Evolutionary conservation across 2,329 filamentous ascomycete species (phyloP).

Genomic region (Dissoconium aciculare): DNA sequence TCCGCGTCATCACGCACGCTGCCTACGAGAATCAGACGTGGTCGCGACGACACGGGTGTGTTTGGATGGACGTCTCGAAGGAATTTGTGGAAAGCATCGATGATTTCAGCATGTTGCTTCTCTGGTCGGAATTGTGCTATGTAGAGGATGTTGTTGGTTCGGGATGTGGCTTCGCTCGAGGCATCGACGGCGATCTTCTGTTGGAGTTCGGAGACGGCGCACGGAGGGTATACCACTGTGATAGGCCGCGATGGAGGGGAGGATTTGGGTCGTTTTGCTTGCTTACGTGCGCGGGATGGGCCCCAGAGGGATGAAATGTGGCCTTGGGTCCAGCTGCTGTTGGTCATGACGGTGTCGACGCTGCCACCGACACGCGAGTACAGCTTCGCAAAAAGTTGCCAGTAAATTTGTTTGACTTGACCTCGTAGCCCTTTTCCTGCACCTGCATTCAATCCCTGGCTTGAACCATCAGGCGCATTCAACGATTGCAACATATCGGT

Average conservation of each 20-base stretch:
- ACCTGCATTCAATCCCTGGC: slow-evolving; percentile 68
- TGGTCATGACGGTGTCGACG: slow-evolving; percentile 92
- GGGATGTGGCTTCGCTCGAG: slow-evolving; percentile 47
- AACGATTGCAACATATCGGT: slow-evolving; percentile 72
- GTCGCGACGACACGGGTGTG: slow-evolving; percentile 23
- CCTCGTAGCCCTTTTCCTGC: slow-evolving; percentile 60
- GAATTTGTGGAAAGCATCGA: slow-evolving; percentile 71
- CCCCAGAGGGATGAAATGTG: slow-evolving; percentile 76
- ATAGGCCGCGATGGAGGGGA: too few relatives aligned
- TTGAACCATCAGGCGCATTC: slow-evolving; percentile 38
- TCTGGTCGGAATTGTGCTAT: slow-evolving; percentile 96
- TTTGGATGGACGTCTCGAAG: slow-evolving; percentile 40
- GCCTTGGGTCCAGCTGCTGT: slow-evolving; percentile 81
- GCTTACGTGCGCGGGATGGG: slow-evolving; percentile 27
- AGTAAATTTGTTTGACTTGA: slow-evolving; percentile 62
- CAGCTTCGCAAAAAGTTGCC: slow-evolving; percentile 65
- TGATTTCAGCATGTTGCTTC: slow-evolving; percentile 82
- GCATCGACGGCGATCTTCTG: slow-evolving; percentile 55
- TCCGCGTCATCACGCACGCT: slow-evolving; percentile 79
- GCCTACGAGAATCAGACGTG: slow-evolving; percentile 68
- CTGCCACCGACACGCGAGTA: slow-evolving; percentile 73
- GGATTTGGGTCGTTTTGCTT: slow-evolving; percentile 31
- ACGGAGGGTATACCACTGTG: slow-evolving; percentile 76
- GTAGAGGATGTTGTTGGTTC: slow-evolving; percentile 66
- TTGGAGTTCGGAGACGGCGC: slow-evolving; percentile 73